A percentile compares a stretch with the other conserved stretches of the same genome.
Conservation (phyloP, 306 rosid genomes). For the Medicago arabica region DNA sequence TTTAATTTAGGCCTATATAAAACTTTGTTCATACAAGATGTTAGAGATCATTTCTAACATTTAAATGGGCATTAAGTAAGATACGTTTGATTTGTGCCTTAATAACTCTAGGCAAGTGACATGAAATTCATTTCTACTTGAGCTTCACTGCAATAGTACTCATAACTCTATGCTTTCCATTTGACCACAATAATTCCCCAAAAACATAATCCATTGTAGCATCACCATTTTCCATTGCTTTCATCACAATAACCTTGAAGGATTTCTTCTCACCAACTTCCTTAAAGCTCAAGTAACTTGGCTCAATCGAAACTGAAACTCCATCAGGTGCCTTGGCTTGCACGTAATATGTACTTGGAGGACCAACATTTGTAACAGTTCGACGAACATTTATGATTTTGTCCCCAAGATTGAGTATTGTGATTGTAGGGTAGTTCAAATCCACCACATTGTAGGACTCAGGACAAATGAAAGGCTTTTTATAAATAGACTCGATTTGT, state of each 20-base stretch:
- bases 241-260: conserved; percentile 15
- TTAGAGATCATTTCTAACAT: too few species aligned
- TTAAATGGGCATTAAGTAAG: too few species aligned
- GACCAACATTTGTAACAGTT: conserved; percentile 21
- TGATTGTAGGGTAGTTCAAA: conserved; percentile 31
- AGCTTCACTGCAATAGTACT: conserved; percentile 18
- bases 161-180: not conserved
- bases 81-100: not conserved
- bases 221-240: not conserved
- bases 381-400: not conserved
- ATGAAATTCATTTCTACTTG: conserved; percentile 2
- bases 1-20: too few species aligned
- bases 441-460: conserved; percentile 6
- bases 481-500: conserved; percentile 1
- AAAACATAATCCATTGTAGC: conserved; percentile 17
- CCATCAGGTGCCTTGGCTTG: conserved; percentile 20
- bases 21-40: too few species aligned
- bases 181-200: conserved; percentile 21
- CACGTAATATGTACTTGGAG: not conserved
- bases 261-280: conserved; percentile 24
- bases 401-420: not conserved
- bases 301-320: conserved; percentile 13
- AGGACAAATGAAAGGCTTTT: conserved; percentile 5
- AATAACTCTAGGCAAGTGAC: not conserved
- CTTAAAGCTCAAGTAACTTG: conserved; percentile 21